Base-by-base conservation (phyloP, 768 basidiomycete genomes). In the Leccinum longicurvipes region DNA sequence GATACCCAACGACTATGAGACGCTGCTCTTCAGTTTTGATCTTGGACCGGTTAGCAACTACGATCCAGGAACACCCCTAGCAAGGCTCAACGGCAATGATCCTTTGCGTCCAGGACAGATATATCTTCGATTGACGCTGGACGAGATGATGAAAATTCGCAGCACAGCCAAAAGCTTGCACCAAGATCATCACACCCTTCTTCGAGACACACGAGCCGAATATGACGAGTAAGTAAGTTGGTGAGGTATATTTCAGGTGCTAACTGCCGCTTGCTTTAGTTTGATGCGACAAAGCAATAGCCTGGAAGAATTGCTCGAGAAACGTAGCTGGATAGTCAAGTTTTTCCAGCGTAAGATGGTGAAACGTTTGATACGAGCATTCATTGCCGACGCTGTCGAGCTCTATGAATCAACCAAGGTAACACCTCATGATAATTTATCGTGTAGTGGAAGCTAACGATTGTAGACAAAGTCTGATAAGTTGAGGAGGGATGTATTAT, bases 121-220 rank as follows among this genome's bases (percentile, higher is more conserved):
- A 28, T 59, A 17, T 39, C 55, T 63, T 24, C 52, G 49, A 32
- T 39, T 49, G 5, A 52, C 60, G 3, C 4, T 60, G 41, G 19
- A 63, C 0, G 52, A 63, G 21, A 54, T 63, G 54, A 3, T 50
- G 15, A 12, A 39, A 9, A 63, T 63, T 15, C 42, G n/a, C 0
- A 1, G 1, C 1, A 9, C 59, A 23, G 49, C 46, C 24, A n/a
- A 47, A 25, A 23, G 19, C 4, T 4, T 25, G 41, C 15, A 41
- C 1, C 51, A 46, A n/a, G 17, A 58, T 4, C 19, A 57, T 42
- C 34, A 3, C 1, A 55, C 47, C 0, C 50, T 24, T 3, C 28
- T 59, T 4, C 14, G 14, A 17, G 51, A 51, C 4, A 50, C 54
- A 2, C 60, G 23, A 23, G 21, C 47, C 1, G 15, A 25, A 24